Evolutionary conservation across 805 yeast genomes (phyloP).

Genomic region (Candida caryicola): DNA sequence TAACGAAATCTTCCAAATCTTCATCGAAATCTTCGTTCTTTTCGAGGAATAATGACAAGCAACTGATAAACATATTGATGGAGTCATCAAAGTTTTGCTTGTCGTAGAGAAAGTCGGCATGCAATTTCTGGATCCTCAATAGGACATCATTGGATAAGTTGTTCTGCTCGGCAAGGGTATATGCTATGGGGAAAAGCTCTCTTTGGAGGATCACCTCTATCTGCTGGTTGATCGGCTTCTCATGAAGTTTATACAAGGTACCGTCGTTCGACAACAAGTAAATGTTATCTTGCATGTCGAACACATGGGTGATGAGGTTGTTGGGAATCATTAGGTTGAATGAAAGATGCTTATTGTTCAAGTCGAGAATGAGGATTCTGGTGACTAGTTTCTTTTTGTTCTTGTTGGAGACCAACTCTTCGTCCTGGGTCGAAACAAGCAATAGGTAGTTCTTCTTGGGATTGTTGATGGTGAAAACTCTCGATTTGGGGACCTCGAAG

Average conservation of each 20-base stretch:
- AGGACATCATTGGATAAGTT: constrained; percentile 28
- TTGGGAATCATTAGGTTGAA: constrained; percentile 68
- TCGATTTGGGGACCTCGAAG: constrained; percentile 55
- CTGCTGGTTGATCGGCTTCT: constrained; percentile 64
- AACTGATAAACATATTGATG: constrained; percentile 64
- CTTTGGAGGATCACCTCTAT: constrained; percentile 66
- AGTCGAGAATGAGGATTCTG: constrained; percentile 65
- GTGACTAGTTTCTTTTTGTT: constrained; percentile 37
- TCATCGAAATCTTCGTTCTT: constrained; percentile 18
- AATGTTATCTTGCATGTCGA: constrained; percentile 54
- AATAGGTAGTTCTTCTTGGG: constrained; percentile 50
- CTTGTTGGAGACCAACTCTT: constrained; percentile 13
- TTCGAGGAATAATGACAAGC: constrained; percentile 24
- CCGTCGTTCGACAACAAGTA: constrained; percentile 75
- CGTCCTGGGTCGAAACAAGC: constrained; percentile 49
- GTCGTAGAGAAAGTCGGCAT: constrained; percentile 70
- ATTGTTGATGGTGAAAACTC: constrained; percentile 40
- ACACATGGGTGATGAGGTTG: constrained; percentile 53
- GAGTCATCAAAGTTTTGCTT: constrained; percentile 68
- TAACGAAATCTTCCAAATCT: constrained; percentile 42
- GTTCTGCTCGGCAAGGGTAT: constrained; percentile 54
- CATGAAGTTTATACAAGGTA: constrained; percentile 61
- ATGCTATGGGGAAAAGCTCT: constrained; percentile 70
- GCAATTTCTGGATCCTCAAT: constrained; percentile 36
- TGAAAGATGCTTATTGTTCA: constrained; percentile 64